Base-by-base conservation (phyloP, 2,329 filamentous ascomycete genomes). In the Claviceps sorghi region DNA sequence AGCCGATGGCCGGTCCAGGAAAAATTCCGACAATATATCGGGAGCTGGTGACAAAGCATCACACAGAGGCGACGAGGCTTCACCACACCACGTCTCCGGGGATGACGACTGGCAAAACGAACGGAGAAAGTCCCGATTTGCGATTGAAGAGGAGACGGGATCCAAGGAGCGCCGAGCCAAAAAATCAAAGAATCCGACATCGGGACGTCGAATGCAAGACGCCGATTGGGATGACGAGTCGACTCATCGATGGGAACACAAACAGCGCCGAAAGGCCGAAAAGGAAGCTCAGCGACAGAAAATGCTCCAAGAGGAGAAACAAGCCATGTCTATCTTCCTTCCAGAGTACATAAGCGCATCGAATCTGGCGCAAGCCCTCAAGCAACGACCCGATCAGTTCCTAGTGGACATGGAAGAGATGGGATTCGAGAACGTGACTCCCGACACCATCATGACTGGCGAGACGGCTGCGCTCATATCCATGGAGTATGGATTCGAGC, bases 281-380 rank as follows among this genome's bases (percentile, higher is more conserved):
- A 72, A 69, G 55, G 65, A 67, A 50, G 69, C 67, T 15, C 63
- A 61, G 50, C 71, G 68, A 54, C 62, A 65, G 42, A 56, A 67
- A 58, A 69, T 68, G 54, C 65, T 68, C 63, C 65, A 68, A 54
- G 65, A 64, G 49, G 63, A 67, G 60, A 49, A 78, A 58, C 63
- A 65, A 36, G 79, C 77, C 2, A 77, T 75, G 1, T 69, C 69
- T 1, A 86, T 98, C 46, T 79, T 84, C 51, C 72, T 98, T 22
- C 94, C 94, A 0, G 88, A 96, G 62, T 95, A 88, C 60, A 94
- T 98, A 67, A 93, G 81, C 60, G 83, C 96, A n/a, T 77, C 80
- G 10, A 88, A 90, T 58, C 71, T 98, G 42, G 88, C 89, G 4
- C 75, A 81, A 55, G 79, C 86, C 4, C 72, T 97, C 22, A 83